Conservation (phyloP, 257 asterid species). For the Solanum infundibuliforme region DNA sequence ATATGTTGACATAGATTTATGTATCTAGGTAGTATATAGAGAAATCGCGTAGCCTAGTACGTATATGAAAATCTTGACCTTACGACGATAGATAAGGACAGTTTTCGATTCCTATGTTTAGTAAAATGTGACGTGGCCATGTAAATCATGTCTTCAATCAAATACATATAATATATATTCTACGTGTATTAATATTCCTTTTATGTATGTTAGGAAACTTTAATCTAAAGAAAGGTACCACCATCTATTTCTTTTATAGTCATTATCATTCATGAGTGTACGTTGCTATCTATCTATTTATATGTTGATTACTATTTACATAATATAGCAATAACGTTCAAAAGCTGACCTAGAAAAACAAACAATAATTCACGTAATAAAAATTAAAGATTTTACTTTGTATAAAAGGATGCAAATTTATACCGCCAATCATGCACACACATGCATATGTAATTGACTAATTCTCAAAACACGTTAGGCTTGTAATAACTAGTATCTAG, state of each 20-base stretch:
- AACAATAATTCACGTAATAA: neutral
- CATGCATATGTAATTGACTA: neutral
- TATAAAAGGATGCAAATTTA: neutral
- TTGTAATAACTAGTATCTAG: neutral
- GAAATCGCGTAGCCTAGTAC: neutral
- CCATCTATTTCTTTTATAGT: neutral
- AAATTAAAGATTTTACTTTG: neutral
- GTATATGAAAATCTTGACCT: neutral
- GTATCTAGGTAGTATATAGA: neutral
- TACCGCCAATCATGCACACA: constrained; percentile 4
- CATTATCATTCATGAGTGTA: neutral
- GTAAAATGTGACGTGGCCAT: neutral
- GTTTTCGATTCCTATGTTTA: neutral
- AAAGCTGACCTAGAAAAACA: neutral
- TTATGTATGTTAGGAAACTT: neutral
- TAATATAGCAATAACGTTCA: neutral
- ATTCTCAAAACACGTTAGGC: neutral
- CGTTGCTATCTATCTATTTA: neutral
- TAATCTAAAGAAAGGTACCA: constrained; percentile 26
- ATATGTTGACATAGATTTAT: neutral
- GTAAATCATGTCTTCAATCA: neutral
- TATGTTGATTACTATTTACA: neutral
- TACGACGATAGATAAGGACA: neutral
- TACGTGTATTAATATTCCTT: neutral
- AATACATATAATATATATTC: neutral